Conservation (phyloP, 2,329 filamentous ascomycete species). For the Alternaria arborescens region DNA sequence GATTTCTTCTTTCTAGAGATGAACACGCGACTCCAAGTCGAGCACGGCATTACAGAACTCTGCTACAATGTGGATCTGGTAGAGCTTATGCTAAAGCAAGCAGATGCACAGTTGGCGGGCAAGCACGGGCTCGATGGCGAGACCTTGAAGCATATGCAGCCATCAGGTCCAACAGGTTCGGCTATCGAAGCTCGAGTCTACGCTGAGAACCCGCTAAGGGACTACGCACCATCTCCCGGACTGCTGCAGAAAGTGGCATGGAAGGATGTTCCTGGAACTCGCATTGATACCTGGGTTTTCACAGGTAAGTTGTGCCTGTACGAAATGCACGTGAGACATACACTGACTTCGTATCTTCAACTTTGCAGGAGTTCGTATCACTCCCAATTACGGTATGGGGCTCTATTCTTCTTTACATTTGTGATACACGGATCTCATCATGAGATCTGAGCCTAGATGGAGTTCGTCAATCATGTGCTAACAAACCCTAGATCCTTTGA, state of each 20-base stretch:
- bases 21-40: slow-evolving; percentile 67
- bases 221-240: slow-evolving; percentile 68
- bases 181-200: slow-evolving; percentile 66
- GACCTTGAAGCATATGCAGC: slow-evolving; percentile 55
- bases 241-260: slow-evolving; percentile 66
- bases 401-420: not conserved
- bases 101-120: slow-evolving; percentile 59
- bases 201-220: slow-evolving; percentile 66
- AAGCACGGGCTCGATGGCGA: slow-evolving; percentile 56
- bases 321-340: not conserved
- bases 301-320: slow-evolving; percentile 53
- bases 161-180: slow-evolving; percentile 54
- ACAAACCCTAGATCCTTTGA: slow-evolving; percentile 54
- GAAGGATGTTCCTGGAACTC: slow-evolving; percentile 57
- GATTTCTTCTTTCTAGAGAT: slow-evolving; percentile 76
- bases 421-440: not conserved
- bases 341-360: not conserved
- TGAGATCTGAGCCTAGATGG: not conserved
- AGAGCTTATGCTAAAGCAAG: slow-evolving; percentile 65
- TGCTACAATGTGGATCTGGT: slow-evolving; percentile 65
- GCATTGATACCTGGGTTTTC: slow-evolving; percentile 71
- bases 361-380: slow-evolving; percentile 54
- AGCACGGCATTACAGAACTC: slow-evolving; percentile 66
- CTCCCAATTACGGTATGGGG: slow-evolving; percentile 61
- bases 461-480: not conserved